Evolutionary conservation across 495 filamentous ascomycete species (phyloP), one percentile per base, ranked within the genome.

Genomic region (Lophium mytilinum): DNA sequence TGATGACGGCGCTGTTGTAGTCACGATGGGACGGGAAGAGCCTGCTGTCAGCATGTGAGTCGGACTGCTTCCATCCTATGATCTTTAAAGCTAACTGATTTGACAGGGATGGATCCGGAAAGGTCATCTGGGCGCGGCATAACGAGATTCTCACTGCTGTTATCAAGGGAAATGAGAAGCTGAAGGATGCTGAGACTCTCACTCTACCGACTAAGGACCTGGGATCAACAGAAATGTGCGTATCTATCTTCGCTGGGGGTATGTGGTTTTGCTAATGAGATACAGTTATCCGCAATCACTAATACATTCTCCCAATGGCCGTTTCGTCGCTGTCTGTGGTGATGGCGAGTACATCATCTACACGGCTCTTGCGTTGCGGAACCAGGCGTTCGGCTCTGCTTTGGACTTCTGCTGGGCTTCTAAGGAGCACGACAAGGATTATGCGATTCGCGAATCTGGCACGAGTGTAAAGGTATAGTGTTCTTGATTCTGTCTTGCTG

Each of bases 311-410:
- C 86, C 93, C 3, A 99, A 99, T 65, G 93, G 94, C 43, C 86
- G 94, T 14, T 99, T 97, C 57, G 93, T 97, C 21, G 90, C 94
- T 8, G 88, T 97, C 24, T 97, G 93, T 64, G 93, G 93, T 46
- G 93, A 99, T 66, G 93, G 93, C 34, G 93, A 99, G 67, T 96
- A 95, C 70, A 97, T 96, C 64, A 92, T 97, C 62, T 98, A 98
- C 74, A 99, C 93, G 12, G 90, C 93, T 57, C 80, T 97, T 46
- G 93, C 93, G 9, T 95, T 94, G 83, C 83, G 93, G 67, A 97
- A 99, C 74, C 96, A 96, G 76, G 89, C 90, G 8, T 99, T 97
- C 66, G 93, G 93, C 6, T 87, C 87, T 36, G 93, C 90, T 10
- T 75, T 96, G 37, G 93, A 99, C 70, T 99, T 99, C 68, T 90